Evolutionary conservation across 2,329 filamentous ascomycete species (phyloP), one percentile per base, ranked within the genome.

Genomic region (Bipolaris zeicola): DNA sequence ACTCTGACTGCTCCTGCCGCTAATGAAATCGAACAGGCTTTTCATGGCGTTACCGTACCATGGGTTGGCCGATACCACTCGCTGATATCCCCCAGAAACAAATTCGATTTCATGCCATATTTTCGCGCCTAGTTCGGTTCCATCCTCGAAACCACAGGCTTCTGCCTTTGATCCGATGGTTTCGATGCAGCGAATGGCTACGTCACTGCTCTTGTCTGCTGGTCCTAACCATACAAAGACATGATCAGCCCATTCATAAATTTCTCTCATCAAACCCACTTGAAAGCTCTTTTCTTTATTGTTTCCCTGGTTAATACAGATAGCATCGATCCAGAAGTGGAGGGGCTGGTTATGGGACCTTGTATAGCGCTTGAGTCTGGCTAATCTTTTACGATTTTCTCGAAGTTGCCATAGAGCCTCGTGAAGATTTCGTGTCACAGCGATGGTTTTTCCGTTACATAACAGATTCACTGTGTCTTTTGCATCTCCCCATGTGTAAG

Each of bases 151-250:
- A 36, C 48, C 3, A 44, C 7, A 18, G 5, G 2, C 31, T 44
- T 37, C 31, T 6, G 20, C 38, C 7, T 14, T 51, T 16, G 13
- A 16, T 16, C 28, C 20, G 6, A 51, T 26, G 8, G 28, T 36
- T 8, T 51, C 31, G 18, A 51, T 43, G 13, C 26, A 43, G 14
- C 14, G 6, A 4, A 51, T 51, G 6, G 38, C 48, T 44, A 28
- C 11, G 10, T 56, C 42, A 28, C 53, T 56, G 42, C 34, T 51
- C 6, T 52, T 33, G 11, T 52, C 43, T 52, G 48, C 39, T 36
- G 50, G 24, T 22, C 55, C 62, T 18, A 65, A 50, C 62, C 62
- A 65, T 3, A 47, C 51, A 38, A 57, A 10, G 5, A 57, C 54
- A 6, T 44, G 18, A 20, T 13, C 13, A 24, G 58, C 58, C 2